Conservation (phyloP, 2,329 filamentous ascomycete genomes). For the Aureobasidium sp. region DNA sequence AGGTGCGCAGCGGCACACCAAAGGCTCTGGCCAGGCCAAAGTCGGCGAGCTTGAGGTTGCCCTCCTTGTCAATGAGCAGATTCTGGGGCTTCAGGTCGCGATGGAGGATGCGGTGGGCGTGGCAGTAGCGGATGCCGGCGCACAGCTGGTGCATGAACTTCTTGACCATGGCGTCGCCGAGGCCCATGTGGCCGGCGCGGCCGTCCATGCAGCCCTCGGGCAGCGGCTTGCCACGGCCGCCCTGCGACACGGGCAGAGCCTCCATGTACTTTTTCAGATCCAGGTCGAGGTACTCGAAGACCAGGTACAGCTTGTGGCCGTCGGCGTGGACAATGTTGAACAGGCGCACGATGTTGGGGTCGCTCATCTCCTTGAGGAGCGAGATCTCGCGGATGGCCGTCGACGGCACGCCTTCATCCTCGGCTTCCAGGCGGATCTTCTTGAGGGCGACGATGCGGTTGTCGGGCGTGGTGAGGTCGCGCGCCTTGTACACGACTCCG, state of each 20-base stretch:
- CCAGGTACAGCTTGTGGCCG: constrained; percentile 89
- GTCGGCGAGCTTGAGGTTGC: constrained; percentile 84
- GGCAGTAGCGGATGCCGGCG: constrained; percentile 93
- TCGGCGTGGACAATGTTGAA: constrained; percentile 92
- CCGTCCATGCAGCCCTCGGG: constrained; percentile 62
- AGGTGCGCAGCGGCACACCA: constrained; percentile 82
- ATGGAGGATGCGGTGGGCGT: constrained; percentile 95
- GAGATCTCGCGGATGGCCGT: constrained; percentile 94
- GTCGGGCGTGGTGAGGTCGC: constrained; percentile 72
- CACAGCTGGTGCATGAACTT: constrained; percentile 90
- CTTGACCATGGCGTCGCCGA: constrained; percentile 75
- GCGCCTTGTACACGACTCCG: constrained; percentile 90
- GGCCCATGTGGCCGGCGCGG: constrained; percentile 58
- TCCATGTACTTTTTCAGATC: constrained; percentile 98
- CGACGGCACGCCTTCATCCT: constrained; percentile 88
- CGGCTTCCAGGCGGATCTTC: constrained; percentile 91
- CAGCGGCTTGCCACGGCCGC: constrained; percentile 76
- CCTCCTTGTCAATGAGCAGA: constrained; percentile 87
- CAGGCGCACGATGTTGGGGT: constrained; percentile 81
- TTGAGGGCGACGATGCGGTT: constrained; percentile 82
- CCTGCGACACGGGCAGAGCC: constrained; percentile 73
- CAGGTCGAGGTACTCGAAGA: constrained; percentile 84
- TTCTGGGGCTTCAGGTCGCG: constrained; percentile 96
- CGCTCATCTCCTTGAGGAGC: constrained; percentile 87
- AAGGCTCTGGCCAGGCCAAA: constrained; percentile 91